A percentile compares a stretch with the other conserved stretches of the same genome.
phyloP scores from a whole-genome alignment of 2,329 filamentous ascomycete genomes.

The Aureobasidium leucospermi region DNA sequence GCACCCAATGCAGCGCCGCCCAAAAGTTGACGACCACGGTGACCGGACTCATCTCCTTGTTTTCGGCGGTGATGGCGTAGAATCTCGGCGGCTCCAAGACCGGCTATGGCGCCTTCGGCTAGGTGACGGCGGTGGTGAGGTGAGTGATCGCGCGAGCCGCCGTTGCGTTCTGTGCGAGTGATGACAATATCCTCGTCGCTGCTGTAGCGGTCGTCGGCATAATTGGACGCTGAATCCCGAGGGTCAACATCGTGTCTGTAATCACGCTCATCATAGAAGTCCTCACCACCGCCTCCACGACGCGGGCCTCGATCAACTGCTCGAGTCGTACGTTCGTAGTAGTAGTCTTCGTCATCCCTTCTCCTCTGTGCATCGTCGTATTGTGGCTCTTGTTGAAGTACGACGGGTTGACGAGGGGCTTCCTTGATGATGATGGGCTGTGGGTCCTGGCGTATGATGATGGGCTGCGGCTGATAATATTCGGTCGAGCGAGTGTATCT shows the following conservation, averaged over 20 bases:
- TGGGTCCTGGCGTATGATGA: conserved; percentile 45
- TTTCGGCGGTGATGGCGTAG: conserved; percentile 50
- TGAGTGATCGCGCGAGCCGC: conserved; percentile 27
- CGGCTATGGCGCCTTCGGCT: conserved; percentile 55
- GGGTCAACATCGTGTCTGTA: conserved; percentile 42
- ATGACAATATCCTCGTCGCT: conserved; percentile 69
- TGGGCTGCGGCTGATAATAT: conserved; percentile 42
- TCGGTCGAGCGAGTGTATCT: conserved; percentile 48
- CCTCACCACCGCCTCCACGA: conserved; percentile 20
- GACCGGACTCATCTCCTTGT: conserved; percentile 48
- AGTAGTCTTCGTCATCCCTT: conserved; percentile 51
- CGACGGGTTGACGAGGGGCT: conserved; percentile 43
- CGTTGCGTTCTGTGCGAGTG: conserved; percentile 40
- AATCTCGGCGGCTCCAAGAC: conserved; percentile 54
- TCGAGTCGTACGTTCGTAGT: conserved; percentile 51
- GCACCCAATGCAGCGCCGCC: conserved; percentile 56
- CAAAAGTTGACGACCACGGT: conserved; percentile 45
- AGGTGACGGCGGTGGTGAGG: conserved; percentile 50
- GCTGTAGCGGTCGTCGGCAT: conserved; percentile 81
- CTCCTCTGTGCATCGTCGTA: conserved; percentile 46
- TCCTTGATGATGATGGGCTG: conserved; percentile 51
- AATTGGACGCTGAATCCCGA: conserved; percentile 49
- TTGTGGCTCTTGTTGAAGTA: conserved; percentile 47
- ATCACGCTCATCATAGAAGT: conserved; percentile 33
- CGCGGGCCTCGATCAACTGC: conserved; percentile 45